These are phyloP conservation scores for Amaranthus hypochondriacus DNA, from an alignment of 148 eudicot genomes.

Conservation along the genomic window DNA sequence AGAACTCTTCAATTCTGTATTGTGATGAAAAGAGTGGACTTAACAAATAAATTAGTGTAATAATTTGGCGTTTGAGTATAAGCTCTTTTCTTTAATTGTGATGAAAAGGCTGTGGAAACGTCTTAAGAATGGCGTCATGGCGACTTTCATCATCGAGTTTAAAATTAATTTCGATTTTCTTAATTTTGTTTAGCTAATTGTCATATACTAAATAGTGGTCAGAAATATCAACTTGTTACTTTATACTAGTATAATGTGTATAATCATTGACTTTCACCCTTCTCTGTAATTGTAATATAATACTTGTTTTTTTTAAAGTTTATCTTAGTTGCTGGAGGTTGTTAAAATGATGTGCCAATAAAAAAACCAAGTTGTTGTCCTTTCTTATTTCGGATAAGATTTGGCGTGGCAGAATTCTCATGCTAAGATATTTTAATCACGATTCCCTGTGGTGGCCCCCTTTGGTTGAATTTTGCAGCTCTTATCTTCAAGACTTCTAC, in stretches of 20 bases:
- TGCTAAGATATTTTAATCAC: constrained; percentile 3
- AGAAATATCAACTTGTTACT: neutral
- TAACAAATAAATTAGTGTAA: too few species aligned
- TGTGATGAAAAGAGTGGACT: too few species aligned
- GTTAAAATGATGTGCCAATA: constrained; percentile 4
- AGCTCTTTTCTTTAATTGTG: too few species aligned
- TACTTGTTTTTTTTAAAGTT: neutral
- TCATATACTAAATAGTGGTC: too few species aligned
- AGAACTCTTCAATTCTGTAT: neutral
- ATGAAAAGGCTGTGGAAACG: neutral
- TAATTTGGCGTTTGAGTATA: too few species aligned
- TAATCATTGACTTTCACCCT: constrained; percentile 3
- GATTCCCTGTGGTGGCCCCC: constrained; percentile 9
- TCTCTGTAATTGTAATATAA: neutral
- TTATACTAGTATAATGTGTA: constrained; percentile 5
- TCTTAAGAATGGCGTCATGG: neutral
- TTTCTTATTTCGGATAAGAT: constrained; percentile 14
- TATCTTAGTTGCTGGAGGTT: neutral
- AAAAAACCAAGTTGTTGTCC: neutral
- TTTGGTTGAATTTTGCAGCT: neutral
- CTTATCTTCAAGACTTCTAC: neutral
- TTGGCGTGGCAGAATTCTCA: neutral
- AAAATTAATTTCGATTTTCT: constrained; percentile 2
- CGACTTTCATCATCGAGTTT: neutral
- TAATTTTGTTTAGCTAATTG: too few species aligned